Base-by-base conservation (phyloP, 2,329 filamentous ascomycete genomes). In the Exutisphaerella laricina region DNA sequence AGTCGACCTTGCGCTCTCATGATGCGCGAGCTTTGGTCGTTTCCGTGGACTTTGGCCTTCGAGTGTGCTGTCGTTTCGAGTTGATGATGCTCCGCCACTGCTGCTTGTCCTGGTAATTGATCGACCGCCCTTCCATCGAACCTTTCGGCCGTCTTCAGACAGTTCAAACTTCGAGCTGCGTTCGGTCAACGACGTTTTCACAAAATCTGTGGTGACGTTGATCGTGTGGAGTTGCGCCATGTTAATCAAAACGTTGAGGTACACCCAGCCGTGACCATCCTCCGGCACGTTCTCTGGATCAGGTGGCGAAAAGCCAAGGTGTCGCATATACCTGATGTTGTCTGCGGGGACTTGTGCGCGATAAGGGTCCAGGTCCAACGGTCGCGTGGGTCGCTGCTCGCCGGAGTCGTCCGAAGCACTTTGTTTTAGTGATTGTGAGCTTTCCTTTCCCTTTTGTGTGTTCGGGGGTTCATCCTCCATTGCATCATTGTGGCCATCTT, bases 221-320 rank as follows among this genome's bases (percentile, higher is more conserved):
- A 92, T 74, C 0, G 88, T 90, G 56, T 94, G 87, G 13, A 94
- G 68, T 64, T 94, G 87, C 0, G 88, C 87, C 70, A 94, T 76
- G 57, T 84, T 88, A 59, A 82, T 81, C 1, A 94, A 71, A 1
- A 94, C 67, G 54, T 92, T 92, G 5, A 92, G 67, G 55, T 89
- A 90, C 0, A 90, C 79, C 86, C 86, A 92, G 4, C 85, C 85
- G 18, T 88, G 80, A 41, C 83, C 80, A 0, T 80, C 73, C 10
- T 75, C 72, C 8, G 79, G 75, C 13, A 66, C 68, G 12, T 69
- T 67, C 2, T 69, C 66, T 7, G 67, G 67, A 35, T 82, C 72
- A 0, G 79, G 79, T 0, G 80, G 79, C 0, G 77, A 72, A 50
- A 87, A 71, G 8, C 84, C 84, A 9, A 89, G 68, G 61, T 88